These are phyloP conservation scores for Kuraishia cidri DNA, from an alignment of 805 yeast species.

Conservation along the genomic window DNA sequence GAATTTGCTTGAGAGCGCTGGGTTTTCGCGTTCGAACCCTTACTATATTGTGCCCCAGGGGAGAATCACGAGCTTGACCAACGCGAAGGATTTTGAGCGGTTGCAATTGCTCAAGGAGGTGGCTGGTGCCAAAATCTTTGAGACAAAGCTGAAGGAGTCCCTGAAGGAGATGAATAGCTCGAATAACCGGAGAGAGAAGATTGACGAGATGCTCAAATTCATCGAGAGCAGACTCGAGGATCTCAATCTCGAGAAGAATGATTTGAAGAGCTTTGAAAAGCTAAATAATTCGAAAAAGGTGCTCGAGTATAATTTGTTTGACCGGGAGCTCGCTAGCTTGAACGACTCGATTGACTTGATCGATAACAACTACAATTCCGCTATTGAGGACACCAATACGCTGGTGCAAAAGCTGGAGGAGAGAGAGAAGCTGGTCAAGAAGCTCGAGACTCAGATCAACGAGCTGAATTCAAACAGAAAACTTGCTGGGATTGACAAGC, in stretches of 20 bases:
- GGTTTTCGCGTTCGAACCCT: constrained; percentile 84
- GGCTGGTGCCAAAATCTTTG: constrained; percentile 92
- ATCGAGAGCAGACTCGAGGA: constrained; percentile 69
- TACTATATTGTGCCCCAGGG: constrained; percentile 98
- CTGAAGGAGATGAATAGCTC: constrained; percentile 72
- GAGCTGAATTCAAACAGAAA: constrained; percentile 38
- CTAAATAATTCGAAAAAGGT: constrained; percentile 62
- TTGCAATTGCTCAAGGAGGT: constrained; percentile 77
- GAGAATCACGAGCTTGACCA: constrained; percentile 76
- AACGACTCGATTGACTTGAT: constrained; percentile 50
- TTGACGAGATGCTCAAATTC: constrained; percentile 62
- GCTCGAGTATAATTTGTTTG: constrained; percentile 66
- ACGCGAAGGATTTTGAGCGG: constrained; percentile 81
- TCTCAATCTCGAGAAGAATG: constrained; percentile 72
- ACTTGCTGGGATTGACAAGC: constrained; percentile 44
- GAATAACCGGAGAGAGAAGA: constrained; percentile 57
- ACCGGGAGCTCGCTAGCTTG: constrained; percentile 63
- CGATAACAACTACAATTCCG: constrained; percentile 45
- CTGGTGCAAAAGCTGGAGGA: constrained; percentile 49
- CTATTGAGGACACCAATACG: constrained; percentile 41
- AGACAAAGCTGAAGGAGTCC: constrained; percentile 70
- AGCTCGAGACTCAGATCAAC: constrained; percentile 34
- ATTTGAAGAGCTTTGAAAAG: constrained; percentile 59
- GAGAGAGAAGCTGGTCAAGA: constrained; percentile 43
- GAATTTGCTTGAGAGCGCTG: constrained; percentile 83